Evolutionary conservation across 371 early-diverging fungal species (phyloP).

Genomic region (Circinella minor): DNA sequence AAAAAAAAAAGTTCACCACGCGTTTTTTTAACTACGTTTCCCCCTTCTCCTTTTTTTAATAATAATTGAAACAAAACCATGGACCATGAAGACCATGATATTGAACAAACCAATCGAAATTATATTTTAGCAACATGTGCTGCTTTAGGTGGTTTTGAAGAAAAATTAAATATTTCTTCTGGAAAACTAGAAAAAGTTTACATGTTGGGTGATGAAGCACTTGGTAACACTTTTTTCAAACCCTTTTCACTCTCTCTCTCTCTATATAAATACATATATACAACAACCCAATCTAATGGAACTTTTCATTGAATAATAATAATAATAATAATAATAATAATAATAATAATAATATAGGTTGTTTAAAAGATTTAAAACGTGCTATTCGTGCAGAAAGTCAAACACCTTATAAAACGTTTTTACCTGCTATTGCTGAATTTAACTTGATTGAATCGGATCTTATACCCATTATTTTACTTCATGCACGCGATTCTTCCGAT

Average conservation of each 20-base stretch:
- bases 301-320: neutral
- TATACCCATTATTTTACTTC: conserved; percentile 75
- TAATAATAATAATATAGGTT: conserved; percentile 22
- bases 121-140: conserved; percentile 77
- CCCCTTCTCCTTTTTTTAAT: neutral
- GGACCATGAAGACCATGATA: conserved; percentile 29
- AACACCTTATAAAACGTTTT: conserved; percentile 60
- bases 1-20: too few species aligned
- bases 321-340: too few species aligned
- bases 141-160: conserved; percentile 82
- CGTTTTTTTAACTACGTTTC: neutral
- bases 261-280: too few species aligned
- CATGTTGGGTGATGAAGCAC: conserved; percentile 80
- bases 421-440: conserved; percentile 76
- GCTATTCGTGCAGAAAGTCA: conserved; percentile 74
- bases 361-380: conserved; percentile 57
- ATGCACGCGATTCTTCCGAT: conserved; percentile 48
- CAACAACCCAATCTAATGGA: too few species aligned
- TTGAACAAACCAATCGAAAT: conserved; percentile 17
- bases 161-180: conserved; percentile 34
- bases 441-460: conserved; percentile 75
- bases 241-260: too few species aligned
- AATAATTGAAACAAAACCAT: conserved; percentile 18
- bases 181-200: conserved; percentile 58
- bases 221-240: conserved; percentile 66